Base-by-base conservation (phyloP, 345 rosid species). In the Eucalyptus cladocalyx region DNA sequence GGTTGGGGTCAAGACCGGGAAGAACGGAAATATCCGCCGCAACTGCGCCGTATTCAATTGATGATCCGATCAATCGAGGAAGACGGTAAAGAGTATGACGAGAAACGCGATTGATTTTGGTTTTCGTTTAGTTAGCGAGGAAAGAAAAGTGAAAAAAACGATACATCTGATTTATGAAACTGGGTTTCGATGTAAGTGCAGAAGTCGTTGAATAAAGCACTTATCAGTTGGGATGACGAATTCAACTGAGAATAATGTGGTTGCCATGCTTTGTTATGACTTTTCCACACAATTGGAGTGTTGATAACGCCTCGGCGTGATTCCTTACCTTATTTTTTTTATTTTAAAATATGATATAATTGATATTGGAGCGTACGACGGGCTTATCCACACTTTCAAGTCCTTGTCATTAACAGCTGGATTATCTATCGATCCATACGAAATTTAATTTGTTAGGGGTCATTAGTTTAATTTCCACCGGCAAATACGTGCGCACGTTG, bases 1-100 rank as follows among this genome's bases (percentile, higher is more conserved):
- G 34, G 95, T 95, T 69, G 97, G 97, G 17, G 95, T 96, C 87
- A 95, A 97, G 94, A 92, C 93, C 24, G 94, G 94, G 10, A 45
- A 14, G 11, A 91, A 91, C 11, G 99, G 99, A 11, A 94, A 95
- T 87, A 95, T 96, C 60, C 98, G 98, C 53, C 91, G 83, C 11
- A 92, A 95, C 80, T 97, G 99, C 85, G 92, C 76, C 7, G 94
- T 54, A 7, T 92, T 96, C 49, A 94, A 95, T 62, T 93, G 89
- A 91, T 43, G 83, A 76, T 40, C 83, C 16, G 47, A 76, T 40
- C 16, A 6, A 37, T 76, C 9, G 19, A n/a, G 32, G 76, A 65
- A 15, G 37, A n/a, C 76, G 4, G 15, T 30, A 62, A 72, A 21
- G 47, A 6, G 42, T 21, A 2, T 21, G 47, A 76, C 42, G 30